Base-by-base conservation (phyloP, 192 early-diverging fungal genomes). In the Funneliformis mosseae region DNA sequence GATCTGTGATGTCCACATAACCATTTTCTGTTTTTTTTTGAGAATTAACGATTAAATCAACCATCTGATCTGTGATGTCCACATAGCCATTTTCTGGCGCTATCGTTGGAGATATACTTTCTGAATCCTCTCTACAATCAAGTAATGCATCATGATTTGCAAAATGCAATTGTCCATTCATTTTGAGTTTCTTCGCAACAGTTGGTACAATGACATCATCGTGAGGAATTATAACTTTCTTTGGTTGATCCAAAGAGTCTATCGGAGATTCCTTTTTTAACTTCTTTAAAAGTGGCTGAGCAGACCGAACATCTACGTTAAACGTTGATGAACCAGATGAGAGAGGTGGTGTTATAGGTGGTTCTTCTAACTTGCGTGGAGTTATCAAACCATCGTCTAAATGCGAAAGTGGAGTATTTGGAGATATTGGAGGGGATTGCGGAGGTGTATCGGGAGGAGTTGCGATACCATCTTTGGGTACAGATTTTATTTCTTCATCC, bases 131-230 rank as follows among this genome's bases (percentile, higher is more conserved):
- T 63, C n/a, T 42, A 41, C 10, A 41, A 21, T 41, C 68, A 41
- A 70, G 38, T n/a, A 70, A 41, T n/a, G 68, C 68, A n/a, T 70
- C 68, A 70, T 70, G 68, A 70, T 70, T 70, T 41, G 6, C 7
- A 18, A 8, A 70, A 70, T 16, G 68, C 28, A 67, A 78, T 59
- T 78, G 77, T 38, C 64, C 64, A 3, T 66, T 68, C 77, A 62
- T 78, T 66, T 55, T 66, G 14, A 78, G 61, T 61, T 63, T 61
- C 16, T 78, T 78, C 25, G 77, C 77, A 16, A 78, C 23, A 50
- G 77, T 78, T 9, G 77, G 77, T 78, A 78, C 69, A 18, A 78
- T 66, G 18, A 78, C 27, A 0, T 78, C 77, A 68, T 78, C 77
- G 55, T 78, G 66, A 59, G 77, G 41, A 64, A 78, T 77, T 21